Evolutionary conservation across 345 rosid species (phyloP).

Genomic region (Moricandia moricandioides): DNA sequence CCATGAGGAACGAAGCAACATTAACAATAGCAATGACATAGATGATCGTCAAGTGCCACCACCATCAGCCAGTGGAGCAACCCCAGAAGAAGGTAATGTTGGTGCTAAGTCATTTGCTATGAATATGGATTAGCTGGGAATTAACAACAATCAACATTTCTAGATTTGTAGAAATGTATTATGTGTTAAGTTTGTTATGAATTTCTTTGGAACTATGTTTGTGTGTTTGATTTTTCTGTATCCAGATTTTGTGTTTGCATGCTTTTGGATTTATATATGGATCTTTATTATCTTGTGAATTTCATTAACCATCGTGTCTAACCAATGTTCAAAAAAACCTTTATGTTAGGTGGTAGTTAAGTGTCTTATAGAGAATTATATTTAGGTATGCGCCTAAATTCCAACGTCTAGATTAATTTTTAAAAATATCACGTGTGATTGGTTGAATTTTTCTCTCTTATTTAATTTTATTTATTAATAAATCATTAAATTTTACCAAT

Average conservation of each 20-base stretch:
- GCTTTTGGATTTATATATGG: neutral
- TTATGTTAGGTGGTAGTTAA: neutral
- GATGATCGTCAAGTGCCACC: neutral
- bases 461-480: too few relatives aligned
- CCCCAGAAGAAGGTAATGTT: neutral
- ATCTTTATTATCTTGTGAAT: neutral
- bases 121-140: neutral
- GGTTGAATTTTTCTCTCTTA: too few relatives aligned
- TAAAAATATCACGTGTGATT: too few relatives aligned
- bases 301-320: neutral
- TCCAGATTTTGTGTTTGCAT: neutral
- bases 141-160: slow-evolving; percentile 3
- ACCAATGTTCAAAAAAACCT: neutral
- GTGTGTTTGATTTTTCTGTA: neutral
- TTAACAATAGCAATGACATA: neutral
- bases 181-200: neutral
- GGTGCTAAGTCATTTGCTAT: neutral
- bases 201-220: neutral
- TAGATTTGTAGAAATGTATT: neutral
- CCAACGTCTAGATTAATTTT: too few relatives aligned
- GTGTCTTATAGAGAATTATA: too few relatives aligned
- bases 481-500: too few relatives aligned
- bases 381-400: too few relatives aligned
- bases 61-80: neutral
- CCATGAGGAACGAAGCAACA: neutral